Evolutionary conservation across 139 green algal genomes (phyloP), one percentile per base, ranked within the genome.

Genomic region (Nannochloris sp.): DNA sequence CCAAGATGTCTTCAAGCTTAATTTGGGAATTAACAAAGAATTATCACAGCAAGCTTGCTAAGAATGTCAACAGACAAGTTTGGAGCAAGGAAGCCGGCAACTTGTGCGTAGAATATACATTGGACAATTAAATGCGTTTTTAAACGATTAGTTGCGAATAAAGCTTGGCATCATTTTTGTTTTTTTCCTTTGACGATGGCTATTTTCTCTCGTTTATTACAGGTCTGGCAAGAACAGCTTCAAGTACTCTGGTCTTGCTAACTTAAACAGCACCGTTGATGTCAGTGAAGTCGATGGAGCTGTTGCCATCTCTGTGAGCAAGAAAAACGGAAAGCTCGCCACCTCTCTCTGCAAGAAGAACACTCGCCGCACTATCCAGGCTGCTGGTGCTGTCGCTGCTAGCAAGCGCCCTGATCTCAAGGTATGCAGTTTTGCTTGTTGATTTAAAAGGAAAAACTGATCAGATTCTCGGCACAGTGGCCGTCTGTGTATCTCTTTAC

Each of bases 211-310:
- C n/a, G n/a, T n/a, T n/a, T n/a, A n/a, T n/a, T n/a, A n/a, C 68
- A 75, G 68, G 60, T 9, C 79, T 73, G 88, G 89, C 79, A 81
- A 79, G 65, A 55, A 83, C 80, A 81, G 61, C 70, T 94, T 88
- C 86, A 94, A 92, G 73, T 82, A 87, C 77, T 90, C 81, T 39
- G 87, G 87, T 42, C 62, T 80, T 51, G 68, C 68, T 35, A 79
- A 73, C 70, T 30, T 60, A 3, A 6, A 5, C 45, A 54, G 36
- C 25, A 70, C 63, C n/a, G 64, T 73, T 42, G 70, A 63, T 34
- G 73, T 80, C 35, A 51, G 27, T 19, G 38, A 29, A 12, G 36
- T 54, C 15, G 32, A 32, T 27, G 42, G 35, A 14, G 27, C 65
- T 12, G 61, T 90, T 31, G 66, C 70, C 64, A 70, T 92, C n/a